Conservation (phyloP, 176 grass and related monocot genomes). For the Bothriochloa decipiens region DNA sequence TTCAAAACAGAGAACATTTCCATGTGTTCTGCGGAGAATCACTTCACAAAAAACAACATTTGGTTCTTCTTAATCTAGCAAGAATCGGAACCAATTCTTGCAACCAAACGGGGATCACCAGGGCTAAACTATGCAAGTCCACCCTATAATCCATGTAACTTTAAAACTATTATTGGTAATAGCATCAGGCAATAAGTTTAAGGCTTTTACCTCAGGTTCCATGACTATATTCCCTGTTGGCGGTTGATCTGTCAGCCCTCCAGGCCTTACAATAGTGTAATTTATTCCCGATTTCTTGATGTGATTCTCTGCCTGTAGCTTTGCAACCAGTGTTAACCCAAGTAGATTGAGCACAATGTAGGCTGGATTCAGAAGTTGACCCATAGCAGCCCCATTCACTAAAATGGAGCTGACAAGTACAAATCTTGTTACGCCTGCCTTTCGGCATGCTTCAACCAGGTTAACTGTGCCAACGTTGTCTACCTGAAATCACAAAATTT, state of each 20-base stretch:
- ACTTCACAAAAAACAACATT: not conserved
- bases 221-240: slow-evolving; percentile 59
- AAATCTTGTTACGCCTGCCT: slow-evolving; percentile 64
- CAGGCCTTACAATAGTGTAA: slow-evolving; percentile 78
- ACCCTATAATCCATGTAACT: not conserved
- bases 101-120: not conserved
- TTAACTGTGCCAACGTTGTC: slow-evolving; percentile 78
- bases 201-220: slow-evolving; percentile 57
- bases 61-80: not conserved
- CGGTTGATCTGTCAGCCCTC: slow-evolving; percentile 66
- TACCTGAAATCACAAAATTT: slow-evolving; percentile 48
- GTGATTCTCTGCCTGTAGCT: slow-evolving; percentile 73
- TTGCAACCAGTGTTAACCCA: slow-evolving; percentile 68
- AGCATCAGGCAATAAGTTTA: not conserved
- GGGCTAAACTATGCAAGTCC: not conserved
- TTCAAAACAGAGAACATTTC: not conserved
- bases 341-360: slow-evolving; percentile 73
- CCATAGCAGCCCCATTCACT: slow-evolving; percentile 65
- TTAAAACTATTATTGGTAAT: not conserved
- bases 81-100: not conserved
- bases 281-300: slow-evolving; percentile 71
- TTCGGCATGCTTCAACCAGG: slow-evolving; percentile 75
- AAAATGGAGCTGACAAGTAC: slow-evolving; percentile 73
- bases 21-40: not conserved
- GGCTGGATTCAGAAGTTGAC: slow-evolving; percentile 74